A percentile compares a stretch with the other conserved stretches of the same genome.
These are phyloP conservation scores for Ascocoryne sarcoides DNA, from an alignment of 2,329 filamentous ascomycete genomes.

Conservation along the genomic window DNA sequence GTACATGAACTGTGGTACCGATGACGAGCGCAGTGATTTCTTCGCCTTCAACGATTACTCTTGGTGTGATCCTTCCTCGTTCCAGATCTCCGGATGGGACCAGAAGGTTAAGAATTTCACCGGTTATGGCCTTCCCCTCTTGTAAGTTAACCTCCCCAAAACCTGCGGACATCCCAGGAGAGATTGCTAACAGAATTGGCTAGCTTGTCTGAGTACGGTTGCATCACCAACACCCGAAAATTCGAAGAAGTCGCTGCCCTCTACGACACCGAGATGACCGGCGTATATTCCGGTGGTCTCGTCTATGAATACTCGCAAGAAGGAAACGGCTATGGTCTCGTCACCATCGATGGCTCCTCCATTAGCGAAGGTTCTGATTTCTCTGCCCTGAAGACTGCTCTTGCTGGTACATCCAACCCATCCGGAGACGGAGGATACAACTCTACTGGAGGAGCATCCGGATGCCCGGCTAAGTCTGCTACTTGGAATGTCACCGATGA, in stretches of 20 bases:
- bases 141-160: constrained; percentile 24
- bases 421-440: constrained; percentile 39
- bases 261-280: constrained; percentile 75
- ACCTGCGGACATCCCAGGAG: background rate
- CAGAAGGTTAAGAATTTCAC: constrained; percentile 59
- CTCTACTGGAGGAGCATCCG: constrained; percentile 24
- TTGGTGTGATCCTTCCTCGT: constrained; percentile 53
- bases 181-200: background rate
- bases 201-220: constrained; percentile 79
- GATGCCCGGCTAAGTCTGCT: constrained; percentile 37
- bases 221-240: constrained; percentile 68
- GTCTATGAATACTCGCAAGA: constrained; percentile 92
- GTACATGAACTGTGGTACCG: constrained; percentile 66
- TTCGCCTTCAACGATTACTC: constrained; percentile 60
- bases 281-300: constrained; percentile 87
- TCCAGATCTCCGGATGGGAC: constrained; percentile 55
- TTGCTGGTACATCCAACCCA: constrained; percentile 36
- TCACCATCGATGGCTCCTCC: constrained; percentile 26
- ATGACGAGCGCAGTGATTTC: constrained; percentile 58
- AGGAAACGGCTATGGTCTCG: constrained; percentile 61
- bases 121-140: constrained; percentile 58
- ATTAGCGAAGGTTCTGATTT: constrained; percentile 39
- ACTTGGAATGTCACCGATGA: constrained; percentile 40
- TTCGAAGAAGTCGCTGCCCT: constrained; percentile 74
- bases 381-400: constrained; percentile 37